Percentiles rank a stretch among this genome's conserved stretches.
Evolutionary conservation across 352 stramenopile genomes (phyloP).

Genomic region (Phytophthora fragariae): DNA sequence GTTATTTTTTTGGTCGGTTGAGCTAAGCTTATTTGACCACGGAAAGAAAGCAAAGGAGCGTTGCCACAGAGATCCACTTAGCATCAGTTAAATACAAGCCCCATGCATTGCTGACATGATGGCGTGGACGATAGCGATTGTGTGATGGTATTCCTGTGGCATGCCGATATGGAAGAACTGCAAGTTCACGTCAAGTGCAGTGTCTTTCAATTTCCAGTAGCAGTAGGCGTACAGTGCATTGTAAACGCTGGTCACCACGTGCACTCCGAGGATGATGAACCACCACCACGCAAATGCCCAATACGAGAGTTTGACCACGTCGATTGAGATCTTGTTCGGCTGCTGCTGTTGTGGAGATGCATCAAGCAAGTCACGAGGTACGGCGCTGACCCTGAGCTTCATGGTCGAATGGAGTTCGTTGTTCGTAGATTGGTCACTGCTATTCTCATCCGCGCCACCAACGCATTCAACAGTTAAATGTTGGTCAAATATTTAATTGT

Average conservation of each 20-base stretch:
- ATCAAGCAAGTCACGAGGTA: neutral
- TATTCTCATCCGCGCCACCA: neutral
- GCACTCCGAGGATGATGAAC: neutral
- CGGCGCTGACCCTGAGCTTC: neutral
- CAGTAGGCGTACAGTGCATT: constrained; percentile 9
- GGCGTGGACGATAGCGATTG: constrained; percentile 23
- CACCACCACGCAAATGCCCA: neutral
- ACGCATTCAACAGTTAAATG: too few species aligned
- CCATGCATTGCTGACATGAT: constrained; percentile 28
- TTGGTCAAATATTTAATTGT: too few species aligned
- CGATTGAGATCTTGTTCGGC: neutral
- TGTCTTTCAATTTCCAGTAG: constrained; percentile 12
- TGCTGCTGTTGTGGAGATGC: constrained; percentile 3
- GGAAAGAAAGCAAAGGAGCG: constrained; percentile 7
- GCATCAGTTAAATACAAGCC: constrained; percentile 20
- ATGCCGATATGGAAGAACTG: constrained; percentile 25
- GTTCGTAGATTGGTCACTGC: neutral
- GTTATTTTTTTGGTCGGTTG: neutral
- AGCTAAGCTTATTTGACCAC: neutral
- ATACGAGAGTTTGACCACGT: constrained; percentile 3
- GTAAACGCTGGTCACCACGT: constrained; percentile 5
- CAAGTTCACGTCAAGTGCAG: constrained; percentile 10
- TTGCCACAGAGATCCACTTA: constrained; percentile 3
- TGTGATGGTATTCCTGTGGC: constrained; percentile 7
- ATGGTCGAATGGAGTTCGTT: neutral